Evolutionary conservation across 2,329 filamentous ascomycete genomes (phyloP), one percentile per base, ranked within the genome.

Genomic region (Coniochaeta sp.): DNA sequence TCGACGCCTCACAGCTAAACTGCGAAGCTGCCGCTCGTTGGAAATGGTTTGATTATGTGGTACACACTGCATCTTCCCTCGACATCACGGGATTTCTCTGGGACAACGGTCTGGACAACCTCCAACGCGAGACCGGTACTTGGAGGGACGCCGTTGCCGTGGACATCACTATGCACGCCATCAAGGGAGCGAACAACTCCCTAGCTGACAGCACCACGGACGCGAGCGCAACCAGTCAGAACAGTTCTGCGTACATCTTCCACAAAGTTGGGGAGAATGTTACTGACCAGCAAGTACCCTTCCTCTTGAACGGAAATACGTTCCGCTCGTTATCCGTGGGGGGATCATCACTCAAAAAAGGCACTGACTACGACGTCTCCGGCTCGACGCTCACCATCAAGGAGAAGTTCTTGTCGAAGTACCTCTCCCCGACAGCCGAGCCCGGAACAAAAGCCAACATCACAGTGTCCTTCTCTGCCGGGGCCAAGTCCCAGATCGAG

Each of bases 101-200:
- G 84, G 84, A 87, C 66, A 86, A 85, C 61, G 82, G 83, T 0
- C 67, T 74, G 2, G 83, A 85, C 64, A 79, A 82, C 44, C 73
- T 85, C 12, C 74, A 86, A 64, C 79, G 83, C 40, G 70, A 70
- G 2, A 72, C 76, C 0, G 74, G 76, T 54, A 64, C 66, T 2
- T 86, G 81, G 81, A 73, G 78, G 19, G 84, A 87, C 62, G 70
- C 73, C 0, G 75, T 78, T 0, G 75, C 76, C 0, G 67, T 81
- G 5, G 71, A 76, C 6, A 79, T 86, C 61, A 71, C 83, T 55
- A 67, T 74, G 17, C 76, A 77, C 44, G 78, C 78, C 0, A 72
- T 70, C 2, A 71, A 73, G 11, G 78, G 78, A 1, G 70, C 73
- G 1, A 64, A 65, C 1, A 86, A 85, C 57, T 67, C 67, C 5